Evolutionary conservation across 805 yeast genomes (phyloP), one percentile per base, ranked within the genome.

Genomic region (Saccharomycopsis fodiens): DNA sequence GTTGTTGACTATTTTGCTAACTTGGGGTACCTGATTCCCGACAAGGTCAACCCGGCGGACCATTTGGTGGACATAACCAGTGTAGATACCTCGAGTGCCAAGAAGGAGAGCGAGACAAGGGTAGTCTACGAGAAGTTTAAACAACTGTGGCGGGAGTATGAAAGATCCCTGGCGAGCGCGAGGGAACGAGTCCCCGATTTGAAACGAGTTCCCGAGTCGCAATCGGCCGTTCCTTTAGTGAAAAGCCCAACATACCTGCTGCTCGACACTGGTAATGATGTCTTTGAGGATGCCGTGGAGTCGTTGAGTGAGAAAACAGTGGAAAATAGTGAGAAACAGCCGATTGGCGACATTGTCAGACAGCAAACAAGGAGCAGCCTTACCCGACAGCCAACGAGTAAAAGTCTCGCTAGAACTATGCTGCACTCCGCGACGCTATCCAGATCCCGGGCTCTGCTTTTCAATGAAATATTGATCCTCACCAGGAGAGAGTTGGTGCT

Each of bases 1-100:
- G 68, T 75, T 21, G 62, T 72, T 36, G 62, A 59, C 0, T 76
- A 78, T 62, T 85, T 86, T 57, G 61, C 57, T 2, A 41, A 55
- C 0, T 51, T 76, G 2, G 79, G 81, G 0, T 67, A 58, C 37
- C 41, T 51, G 2, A 65, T 73, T 3, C 79, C 81, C 0, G 59
- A 60, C 23, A 60, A 67, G 43, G 69, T 68, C 15, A 79, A 79
- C 49, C 83, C 83, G 2, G 85, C 85, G 1, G 86, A 80, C 55
- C 73, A 63, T 54, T 58, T 76, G 35, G 65, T 80, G 32, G 83
- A 78, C 54, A 52, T 77, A 2, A 71, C 83, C 1, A 76, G 82
- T 44, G 63, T 78, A 2, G 85, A 79, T 55, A 65, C 58, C 2
- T 60, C 81, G 40, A 61, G 70, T 0, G 55, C 55, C 4, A 62